Base-by-base conservation (phyloP, 805 yeast species). In the Candida tibetensis region DNA sequence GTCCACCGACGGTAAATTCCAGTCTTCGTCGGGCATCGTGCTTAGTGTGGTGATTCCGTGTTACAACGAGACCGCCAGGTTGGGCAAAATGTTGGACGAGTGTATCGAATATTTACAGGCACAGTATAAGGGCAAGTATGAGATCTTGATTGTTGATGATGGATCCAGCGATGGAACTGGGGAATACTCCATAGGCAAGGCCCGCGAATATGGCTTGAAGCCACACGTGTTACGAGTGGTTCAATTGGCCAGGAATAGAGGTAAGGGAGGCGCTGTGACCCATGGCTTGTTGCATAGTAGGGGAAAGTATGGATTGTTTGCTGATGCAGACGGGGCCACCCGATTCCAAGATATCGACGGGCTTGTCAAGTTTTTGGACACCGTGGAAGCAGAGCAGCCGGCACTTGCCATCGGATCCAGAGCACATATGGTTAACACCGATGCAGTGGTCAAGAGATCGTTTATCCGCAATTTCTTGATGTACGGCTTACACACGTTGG, bases 271-370 rank as follows among this genome's bases (percentile, higher is more conserved):
- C 9, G 99, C 98, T 0, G 98, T 93, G 0, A 80, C 95, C 13
- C 97, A 91, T 60, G 99, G 99, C 5, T 64, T 93, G 59, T 76
- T 82, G 50, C 80, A 79, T 51, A 66, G 82, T 3, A 68, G 87
- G 30, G 99, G 98, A 9, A 58, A 71, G 40, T 82, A 76, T 51
- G 77, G 79, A 8, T 72, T 93, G 7, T 93, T 93, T 67, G 98
- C 96, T 1, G 99, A 93, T 63, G 99, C 98, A 1, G 99, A 93
- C 63, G 98, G 98, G 23, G 98, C 99, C 4, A 82, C 95, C 17
- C 72, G 74, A 48, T 93, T 93, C 57, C 53, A 76, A 17, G 96
- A 90, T 58, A 68, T 85, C 17, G 54, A 55, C 2, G 76, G 72
- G 39, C 67, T 90, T 41, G 45, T 78, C 8, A 55, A 53, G 3